These are phyloP conservation scores for Trapa bicornis DNA, from an alignment of 345 rosid species.

Conservation along the genomic window DNA sequence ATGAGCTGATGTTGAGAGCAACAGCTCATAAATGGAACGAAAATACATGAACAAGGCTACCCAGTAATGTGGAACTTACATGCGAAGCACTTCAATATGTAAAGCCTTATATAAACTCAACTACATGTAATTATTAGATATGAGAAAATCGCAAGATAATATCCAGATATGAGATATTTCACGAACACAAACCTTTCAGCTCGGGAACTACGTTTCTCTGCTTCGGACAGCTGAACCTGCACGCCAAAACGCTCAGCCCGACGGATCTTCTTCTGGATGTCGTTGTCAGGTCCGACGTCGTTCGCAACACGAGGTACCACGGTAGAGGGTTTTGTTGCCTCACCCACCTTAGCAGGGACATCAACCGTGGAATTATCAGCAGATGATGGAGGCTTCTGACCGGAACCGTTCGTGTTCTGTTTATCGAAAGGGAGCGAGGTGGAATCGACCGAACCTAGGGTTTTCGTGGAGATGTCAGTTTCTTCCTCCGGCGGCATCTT, in stretches of 20 bases:
- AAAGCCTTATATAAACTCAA: not conserved
- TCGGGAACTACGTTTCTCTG: conserved; percentile 86
- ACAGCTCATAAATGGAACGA: not conserved
- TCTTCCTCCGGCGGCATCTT: conserved; percentile 11
- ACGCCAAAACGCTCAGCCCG: conserved; percentile 94
- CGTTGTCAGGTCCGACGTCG: conserved; percentile 24
- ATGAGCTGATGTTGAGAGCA: not conserved
- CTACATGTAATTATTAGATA: not conserved
- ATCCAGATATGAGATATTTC: not conserved
- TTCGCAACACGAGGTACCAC: conserved; percentile 18
- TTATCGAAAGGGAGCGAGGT: conserved; percentile 19
- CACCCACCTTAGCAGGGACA: conserved; percentile 21
- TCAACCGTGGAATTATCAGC: conserved; percentile 1
- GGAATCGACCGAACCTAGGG: conserved; percentile 17
- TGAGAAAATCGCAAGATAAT: not conserved
- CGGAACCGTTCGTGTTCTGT: conserved; percentile 18
- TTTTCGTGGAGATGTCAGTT: conserved; percentile 22
- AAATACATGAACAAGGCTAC: not conserved
- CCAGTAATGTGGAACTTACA: too few relatives aligned
- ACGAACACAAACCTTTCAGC: conserved; percentile 57
- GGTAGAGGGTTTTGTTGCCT: conserved; percentile 17
- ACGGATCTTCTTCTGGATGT: conserved; percentile 65
- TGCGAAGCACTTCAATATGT: too few relatives aligned
- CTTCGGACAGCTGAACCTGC: conserved; percentile 60
- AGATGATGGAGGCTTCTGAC: conserved; percentile 11